These are phyloP conservation scores for Biscogniauxia sp. DNA, from an alignment of 2,329 filamentous ascomycete genomes.

Conservation along the genomic window DNA sequence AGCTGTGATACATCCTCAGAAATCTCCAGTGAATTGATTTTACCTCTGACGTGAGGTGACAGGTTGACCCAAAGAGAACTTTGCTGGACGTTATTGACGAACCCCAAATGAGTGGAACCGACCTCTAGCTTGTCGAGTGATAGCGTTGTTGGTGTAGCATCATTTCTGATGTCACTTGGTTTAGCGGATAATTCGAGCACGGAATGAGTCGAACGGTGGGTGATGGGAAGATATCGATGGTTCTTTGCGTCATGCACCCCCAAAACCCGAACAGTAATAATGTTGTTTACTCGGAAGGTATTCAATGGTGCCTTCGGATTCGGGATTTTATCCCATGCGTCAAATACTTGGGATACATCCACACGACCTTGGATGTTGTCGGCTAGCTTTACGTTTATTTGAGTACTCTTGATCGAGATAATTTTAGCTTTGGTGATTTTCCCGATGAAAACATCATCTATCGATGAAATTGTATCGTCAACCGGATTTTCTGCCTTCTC, in stretches of 20 bases:
- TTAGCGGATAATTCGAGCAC: constrained; percentile 88
- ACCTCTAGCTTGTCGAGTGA: constrained; percentile 70
- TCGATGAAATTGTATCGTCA: constrained; percentile 60
- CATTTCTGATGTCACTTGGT: constrained; percentile 58
- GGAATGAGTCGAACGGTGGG: constrained; percentile 76
- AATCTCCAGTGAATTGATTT: constrained; percentile 78
- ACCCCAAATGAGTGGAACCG: constrained; percentile 73
- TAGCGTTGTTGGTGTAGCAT: constrained; percentile 46
- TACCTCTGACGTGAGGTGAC: constrained; percentile 81
- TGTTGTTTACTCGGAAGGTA: constrained; percentile 68
- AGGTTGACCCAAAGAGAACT: constrained; percentile 88
- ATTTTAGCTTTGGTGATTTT: constrained; percentile 74
- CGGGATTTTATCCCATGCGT: constrained; percentile 81
- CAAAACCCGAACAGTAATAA: constrained; percentile 72
- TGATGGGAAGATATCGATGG: constrained; percentile 87
- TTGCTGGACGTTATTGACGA: constrained; percentile 83
- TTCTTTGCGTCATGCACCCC: constrained; percentile 88
- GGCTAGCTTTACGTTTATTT: constrained; percentile 85
- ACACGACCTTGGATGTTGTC: constrained; percentile 91
- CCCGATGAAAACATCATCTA: constrained; percentile 74
- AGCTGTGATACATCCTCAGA: constrained; percentile 82
- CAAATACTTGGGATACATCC: constrained; percentile 87
- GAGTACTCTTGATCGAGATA: constrained; percentile 82
- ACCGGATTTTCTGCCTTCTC: constrained; percentile 48
- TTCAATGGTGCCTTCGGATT: constrained; percentile 79